Evolutionary conservation across 305 asterid species (phyloP).

Genomic region (Fraxinus xanthoxyloides): DNA sequence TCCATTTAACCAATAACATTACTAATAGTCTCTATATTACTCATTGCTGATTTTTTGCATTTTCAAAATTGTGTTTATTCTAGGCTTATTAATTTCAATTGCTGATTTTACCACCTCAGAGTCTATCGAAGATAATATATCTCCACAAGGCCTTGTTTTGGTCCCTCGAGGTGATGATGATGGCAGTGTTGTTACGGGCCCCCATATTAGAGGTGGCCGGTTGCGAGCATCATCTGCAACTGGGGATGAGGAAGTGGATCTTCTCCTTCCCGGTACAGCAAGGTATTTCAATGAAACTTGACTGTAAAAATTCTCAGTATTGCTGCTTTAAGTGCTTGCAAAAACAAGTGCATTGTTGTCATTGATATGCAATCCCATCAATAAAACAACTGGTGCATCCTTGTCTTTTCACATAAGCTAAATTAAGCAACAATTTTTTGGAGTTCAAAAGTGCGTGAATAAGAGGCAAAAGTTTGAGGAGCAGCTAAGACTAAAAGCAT

Average conservation of each 20-base stretch:
- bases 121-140: conserved; percentile 84
- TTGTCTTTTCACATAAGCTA: neutral
- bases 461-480: neutral
- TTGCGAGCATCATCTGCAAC: conserved; percentile 80
- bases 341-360: neutral
- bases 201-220: conserved; percentile 90
- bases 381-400: neutral
- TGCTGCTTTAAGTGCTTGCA: neutral
- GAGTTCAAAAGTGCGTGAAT: neutral
- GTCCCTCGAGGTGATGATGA: conserved; percentile 77
- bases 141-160: conserved; percentile 89
- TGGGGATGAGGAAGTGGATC: conserved; percentile 94
- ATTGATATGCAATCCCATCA: neutral
- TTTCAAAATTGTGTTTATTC: conserved; percentile 10
- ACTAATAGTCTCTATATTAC: neutral
- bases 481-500: neutral
- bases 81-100: conserved; percentile 13
- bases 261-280: conserved; percentile 98
- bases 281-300: conserved; percentile 44
- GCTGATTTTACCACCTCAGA: conserved; percentile 44
- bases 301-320: neutral
- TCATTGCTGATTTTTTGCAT: neutral
- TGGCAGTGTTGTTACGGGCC: conserved; percentile 65
- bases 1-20: neutral
- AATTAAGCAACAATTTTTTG: neutral